These are phyloP conservation scores for Plenodomus tracheiphilus DNA, from an alignment of 2,329 filamentous ascomycete genomes.

Conservation along the genomic window DNA sequence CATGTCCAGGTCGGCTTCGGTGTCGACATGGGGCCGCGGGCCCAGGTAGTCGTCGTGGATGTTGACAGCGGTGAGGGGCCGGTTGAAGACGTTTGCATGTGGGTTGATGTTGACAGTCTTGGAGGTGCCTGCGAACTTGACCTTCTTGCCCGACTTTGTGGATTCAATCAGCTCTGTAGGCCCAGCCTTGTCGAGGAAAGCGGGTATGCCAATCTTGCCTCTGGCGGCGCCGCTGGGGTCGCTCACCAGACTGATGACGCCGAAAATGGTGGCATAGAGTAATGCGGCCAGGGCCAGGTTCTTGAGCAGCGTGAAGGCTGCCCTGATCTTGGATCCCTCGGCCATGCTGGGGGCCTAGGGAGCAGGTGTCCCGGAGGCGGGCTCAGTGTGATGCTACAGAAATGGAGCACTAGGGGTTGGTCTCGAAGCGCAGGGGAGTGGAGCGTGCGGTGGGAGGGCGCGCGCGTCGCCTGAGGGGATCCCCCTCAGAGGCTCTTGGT, in stretches of 20 bases:
- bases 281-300: slow-evolving; percentile 50
- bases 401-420: background rate
- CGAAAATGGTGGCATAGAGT: slow-evolving; percentile 48
- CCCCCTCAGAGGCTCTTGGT: no score
- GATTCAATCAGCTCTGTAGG: slow-evolving; percentile 48
- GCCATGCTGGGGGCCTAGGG: slow-evolving; percentile 32
- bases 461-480: no score
- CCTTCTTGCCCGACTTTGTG: slow-evolving; percentile 45
- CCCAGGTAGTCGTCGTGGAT: slow-evolving; percentile 58
- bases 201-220: slow-evolving; percentile 48
- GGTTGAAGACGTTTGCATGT: slow-evolving; percentile 58
- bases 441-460: background rate
- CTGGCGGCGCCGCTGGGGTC: slow-evolving; percentile 46
- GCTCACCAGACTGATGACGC: slow-evolving; percentile 46
- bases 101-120: slow-evolving; percentile 53
- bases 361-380: background rate
- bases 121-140: slow-evolving; percentile 49
- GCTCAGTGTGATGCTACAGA: no score
- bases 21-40: slow-evolving; percentile 56
- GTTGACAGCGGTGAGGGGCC: slow-evolving; percentile 55
- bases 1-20: slow-evolving; percentile 56
- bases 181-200: slow-evolving; percentile 46
- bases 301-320: slow-evolving; percentile 45
- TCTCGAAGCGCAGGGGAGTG: background rate
- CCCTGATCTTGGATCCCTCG: slow-evolving; percentile 35